Percentiles rank a stretch among this genome's conserved stretches.
Evolutionary conservation across 805 yeast genomes (phyloP).

Genomic region (Metschnikowia similis): DNA sequence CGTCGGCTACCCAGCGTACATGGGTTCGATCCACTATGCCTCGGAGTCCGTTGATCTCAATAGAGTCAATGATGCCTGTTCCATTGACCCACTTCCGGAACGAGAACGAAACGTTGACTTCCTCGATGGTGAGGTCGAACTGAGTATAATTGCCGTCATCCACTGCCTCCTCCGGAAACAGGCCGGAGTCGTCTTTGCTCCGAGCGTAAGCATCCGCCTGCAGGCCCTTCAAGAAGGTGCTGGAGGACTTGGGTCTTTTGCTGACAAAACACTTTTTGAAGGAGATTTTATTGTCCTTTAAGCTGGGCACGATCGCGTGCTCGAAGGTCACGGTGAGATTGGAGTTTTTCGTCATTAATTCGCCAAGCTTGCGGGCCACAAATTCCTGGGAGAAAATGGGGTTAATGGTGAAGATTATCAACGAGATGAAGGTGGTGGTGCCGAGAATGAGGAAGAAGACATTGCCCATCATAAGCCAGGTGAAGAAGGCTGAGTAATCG

Average conservation of each 20-base stretch:
- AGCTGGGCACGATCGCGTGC: constrained; percentile 89
- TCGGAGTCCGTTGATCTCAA: constrained; percentile 77
- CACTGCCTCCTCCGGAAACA: constrained; percentile 22
- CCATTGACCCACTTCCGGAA: constrained; percentile 88
- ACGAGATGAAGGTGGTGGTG: constrained; percentile 88
- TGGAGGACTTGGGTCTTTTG: constrained; percentile 63
- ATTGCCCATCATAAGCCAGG: constrained; percentile 91
- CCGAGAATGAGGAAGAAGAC: constrained; percentile 73
- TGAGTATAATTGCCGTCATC: constrained; percentile 97
- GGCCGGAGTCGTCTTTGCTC: constrained; percentile 25
- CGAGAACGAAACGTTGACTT: constrained; percentile 74
- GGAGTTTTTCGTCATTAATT: constrained; percentile 76
- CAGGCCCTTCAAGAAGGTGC: constrained; percentile 62
- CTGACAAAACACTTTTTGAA: constrained; percentile 84
- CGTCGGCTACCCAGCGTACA: constrained; percentile 76
- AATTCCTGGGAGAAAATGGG: constrained; percentile 87
- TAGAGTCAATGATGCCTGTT: constrained; percentile 71
- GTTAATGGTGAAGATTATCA: constrained; percentile 70
- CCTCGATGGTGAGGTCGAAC: constrained; percentile 85
- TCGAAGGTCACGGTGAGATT: constrained; percentile 84
- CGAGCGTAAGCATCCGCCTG: constrained; percentile 67
- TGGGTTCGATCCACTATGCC: constrained; percentile 92
- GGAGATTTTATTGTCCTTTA: constrained; percentile 83
- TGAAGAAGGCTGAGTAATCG: constrained; percentile 82
- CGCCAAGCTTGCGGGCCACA: constrained; percentile 78